Conservation (phyloP, 768 basidiomycete genomes). For the Agrocybe pediades region DNA sequence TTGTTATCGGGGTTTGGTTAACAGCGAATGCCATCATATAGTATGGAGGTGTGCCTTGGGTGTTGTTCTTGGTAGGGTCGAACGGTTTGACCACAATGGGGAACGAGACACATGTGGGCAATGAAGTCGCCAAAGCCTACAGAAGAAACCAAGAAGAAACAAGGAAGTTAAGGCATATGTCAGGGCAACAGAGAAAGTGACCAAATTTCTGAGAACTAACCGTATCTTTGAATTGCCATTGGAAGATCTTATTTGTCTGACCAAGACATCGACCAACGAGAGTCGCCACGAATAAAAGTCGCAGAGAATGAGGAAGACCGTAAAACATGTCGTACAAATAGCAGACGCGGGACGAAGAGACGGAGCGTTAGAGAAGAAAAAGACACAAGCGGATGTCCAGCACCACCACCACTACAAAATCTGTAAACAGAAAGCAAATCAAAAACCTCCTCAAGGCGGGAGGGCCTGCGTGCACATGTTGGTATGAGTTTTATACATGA, state of each 20-base stretch:
- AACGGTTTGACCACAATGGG: slow-evolving; percentile 26
- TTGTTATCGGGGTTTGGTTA: slow-evolving; percentile 34
- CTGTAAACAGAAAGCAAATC: background rate
- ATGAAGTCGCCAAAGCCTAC: slow-evolving; percentile 17
- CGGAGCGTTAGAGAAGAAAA: background rate
- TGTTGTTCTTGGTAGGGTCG: slow-evolving; percentile 14
- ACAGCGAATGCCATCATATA: slow-evolving; percentile 44
- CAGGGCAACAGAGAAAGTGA: background rate
- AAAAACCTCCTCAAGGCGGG: slow-evolving; percentile 5
- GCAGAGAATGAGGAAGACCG: background rate
- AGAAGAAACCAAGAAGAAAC: background rate
- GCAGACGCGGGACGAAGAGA: background rate
- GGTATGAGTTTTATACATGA: too few relatives aligned
- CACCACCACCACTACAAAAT: slow-evolving; percentile 7
- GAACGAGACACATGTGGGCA: slow-evolving; percentile 30
- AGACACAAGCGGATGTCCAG: slow-evolving; percentile 7
- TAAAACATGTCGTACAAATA: background rate
- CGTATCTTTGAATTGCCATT: slow-evolving; percentile 19
- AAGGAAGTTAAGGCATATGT: background rate
- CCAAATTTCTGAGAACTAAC: slow-evolving; percentile 3
- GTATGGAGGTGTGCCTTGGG: slow-evolving; percentile 35
- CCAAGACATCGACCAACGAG: slow-evolving; percentile 3
- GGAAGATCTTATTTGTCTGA: slow-evolving; percentile 18
- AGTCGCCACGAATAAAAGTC: slow-evolving; percentile 1
- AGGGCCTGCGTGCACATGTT: background rate